Conservation (phyloP, 768 basidiomycete genomes). For the Termitomyces eurrhizus region DNA sequence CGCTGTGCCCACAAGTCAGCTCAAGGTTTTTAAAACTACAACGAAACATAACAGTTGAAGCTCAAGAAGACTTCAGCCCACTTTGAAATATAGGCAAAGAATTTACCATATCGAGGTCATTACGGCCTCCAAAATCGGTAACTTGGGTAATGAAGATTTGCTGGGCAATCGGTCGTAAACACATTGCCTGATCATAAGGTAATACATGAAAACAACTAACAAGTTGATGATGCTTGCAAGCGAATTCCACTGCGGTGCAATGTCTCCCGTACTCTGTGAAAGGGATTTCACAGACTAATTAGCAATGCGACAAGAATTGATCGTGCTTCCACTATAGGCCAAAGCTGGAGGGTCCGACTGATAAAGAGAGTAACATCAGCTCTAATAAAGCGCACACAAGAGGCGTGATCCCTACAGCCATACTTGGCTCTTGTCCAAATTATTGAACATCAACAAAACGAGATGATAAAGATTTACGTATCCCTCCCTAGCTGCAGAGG, state of each 20-base stretch:
- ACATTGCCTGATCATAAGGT: neutral
- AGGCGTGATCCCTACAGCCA: constrained; percentile 35
- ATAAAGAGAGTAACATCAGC: neutral
- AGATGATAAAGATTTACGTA: constrained; percentile 23
- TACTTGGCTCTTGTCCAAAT: constrained; percentile 42
- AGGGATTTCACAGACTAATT: neutral
- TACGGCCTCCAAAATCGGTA: constrained; percentile 62
- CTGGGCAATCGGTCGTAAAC: constrained; percentile 24
- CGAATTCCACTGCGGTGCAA: constrained; percentile 49
- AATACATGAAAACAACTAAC: constrained; percentile 24
- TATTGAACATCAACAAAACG: neutral
- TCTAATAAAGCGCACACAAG: neutral
- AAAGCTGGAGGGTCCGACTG: constrained; percentile 40
- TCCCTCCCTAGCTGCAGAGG: constrained; percentile 65
- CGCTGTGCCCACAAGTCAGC: constrained; percentile 28
- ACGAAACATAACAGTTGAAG: constrained; percentile 44
- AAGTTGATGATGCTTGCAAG: constrained; percentile 57
- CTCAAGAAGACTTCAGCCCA: constrained; percentile 22
- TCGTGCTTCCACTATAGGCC: too few species aligned
- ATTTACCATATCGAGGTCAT: constrained; percentile 64
- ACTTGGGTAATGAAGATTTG: constrained; percentile 62
- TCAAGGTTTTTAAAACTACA: neutral
- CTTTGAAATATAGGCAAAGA: neutral
- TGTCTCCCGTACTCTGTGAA: constrained; percentile 50
- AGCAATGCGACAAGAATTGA: neutral